Evolutionary conservation across 768 basidiomycete species (phyloP).

Genomic region (Trichaptum fuscoviolaceum): DNA sequence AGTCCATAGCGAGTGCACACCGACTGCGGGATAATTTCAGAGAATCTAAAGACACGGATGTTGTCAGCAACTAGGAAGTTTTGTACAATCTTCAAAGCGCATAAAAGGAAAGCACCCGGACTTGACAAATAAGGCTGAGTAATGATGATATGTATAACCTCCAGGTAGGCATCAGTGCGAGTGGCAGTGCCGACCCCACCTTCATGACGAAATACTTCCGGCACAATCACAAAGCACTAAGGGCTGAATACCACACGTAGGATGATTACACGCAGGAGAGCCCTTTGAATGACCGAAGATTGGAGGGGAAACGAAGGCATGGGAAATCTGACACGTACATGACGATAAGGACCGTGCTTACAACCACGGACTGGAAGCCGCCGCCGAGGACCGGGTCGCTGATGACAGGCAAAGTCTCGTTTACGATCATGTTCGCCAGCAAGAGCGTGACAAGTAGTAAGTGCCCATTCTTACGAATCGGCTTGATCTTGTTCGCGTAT

Average conservation of each 20-base stretch:
- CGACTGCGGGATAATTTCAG: slow-evolving; percentile 90
- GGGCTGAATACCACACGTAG: too few species aligned
- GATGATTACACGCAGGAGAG: too few species aligned
- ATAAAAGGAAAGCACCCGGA: slow-evolving; percentile 11
- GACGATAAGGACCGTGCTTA: slow-evolving; percentile 80
- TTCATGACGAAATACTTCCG: neutral
- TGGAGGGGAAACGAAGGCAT: neutral
- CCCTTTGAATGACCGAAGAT: neutral
- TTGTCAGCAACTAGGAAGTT: neutral
- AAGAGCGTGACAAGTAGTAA: slow-evolving; percentile 78
- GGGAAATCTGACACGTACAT: slow-evolving; percentile 51
- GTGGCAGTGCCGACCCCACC: neutral
- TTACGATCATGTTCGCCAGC: slow-evolving; percentile 88
- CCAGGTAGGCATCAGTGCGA: too few species aligned
- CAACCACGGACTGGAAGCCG: slow-evolving; percentile 70
- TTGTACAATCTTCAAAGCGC: too few species aligned
- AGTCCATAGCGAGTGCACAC: slow-evolving; percentile 90
- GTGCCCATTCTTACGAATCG: slow-evolving; percentile 80
- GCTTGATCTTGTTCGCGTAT: slow-evolving; percentile 82
- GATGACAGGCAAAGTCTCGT: slow-evolving; percentile 83
- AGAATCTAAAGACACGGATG: slow-evolving; percentile 46
- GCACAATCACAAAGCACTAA: too few species aligned
- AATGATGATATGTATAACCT: neutral
- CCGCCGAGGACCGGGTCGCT: slow-evolving; percentile 76
- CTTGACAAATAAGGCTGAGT: neutral